Evolutionary conservation across 2,329 filamentous ascomycete genomes (phyloP).

Genomic region (Zarea fungicola): DNA sequence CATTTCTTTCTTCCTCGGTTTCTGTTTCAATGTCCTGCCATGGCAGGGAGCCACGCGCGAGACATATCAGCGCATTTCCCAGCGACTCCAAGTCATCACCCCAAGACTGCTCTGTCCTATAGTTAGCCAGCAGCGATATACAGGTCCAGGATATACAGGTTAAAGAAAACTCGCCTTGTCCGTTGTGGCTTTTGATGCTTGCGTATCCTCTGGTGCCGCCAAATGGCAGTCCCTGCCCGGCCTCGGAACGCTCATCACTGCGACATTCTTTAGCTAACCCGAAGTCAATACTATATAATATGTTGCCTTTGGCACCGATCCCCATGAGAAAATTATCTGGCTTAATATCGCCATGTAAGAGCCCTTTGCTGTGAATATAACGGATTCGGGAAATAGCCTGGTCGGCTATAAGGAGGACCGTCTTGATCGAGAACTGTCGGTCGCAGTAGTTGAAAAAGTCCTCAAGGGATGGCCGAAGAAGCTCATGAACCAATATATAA

Average conservation of each 20-base stretch:
- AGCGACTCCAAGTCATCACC: slow-evolving; percentile 72
- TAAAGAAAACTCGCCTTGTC: slow-evolving; percentile 16
- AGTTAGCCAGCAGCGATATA: not conserved
- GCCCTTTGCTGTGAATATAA: slow-evolving; percentile 15
- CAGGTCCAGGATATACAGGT: too few species aligned
- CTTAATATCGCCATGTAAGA: slow-evolving; percentile 20
- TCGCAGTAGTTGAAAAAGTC: slow-evolving; percentile 45
- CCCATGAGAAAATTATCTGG: slow-evolving; percentile 22
- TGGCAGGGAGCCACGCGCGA: slow-evolving; percentile 67
- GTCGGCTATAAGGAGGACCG: slow-evolving; percentile 19
- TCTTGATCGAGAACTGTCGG: slow-evolving; percentile 20
- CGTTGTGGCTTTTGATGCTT: slow-evolving; percentile 18
- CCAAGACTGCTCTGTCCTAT: slow-evolving; percentile 56
- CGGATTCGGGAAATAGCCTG: slow-evolving; percentile 17
- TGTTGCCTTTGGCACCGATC: slow-evolving; percentile 15
- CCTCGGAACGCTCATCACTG: not conserved
- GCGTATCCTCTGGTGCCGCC: slow-evolving; percentile 18
- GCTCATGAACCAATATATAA: slow-evolving; percentile 20
- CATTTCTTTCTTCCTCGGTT: slow-evolving; percentile 64
- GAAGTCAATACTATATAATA: slow-evolving; percentile 19
- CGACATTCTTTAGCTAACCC: slow-evolving; percentile 14
- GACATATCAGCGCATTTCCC: slow-evolving; percentile 71
- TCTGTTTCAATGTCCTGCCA: slow-evolving; percentile 70
- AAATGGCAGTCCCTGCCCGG: slow-evolving; percentile 5
- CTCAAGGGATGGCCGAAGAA: slow-evolving; percentile 59